Conservation (phyloP, 352 stramenopile genomes). For the Phytopythium ostracodes region DNA sequence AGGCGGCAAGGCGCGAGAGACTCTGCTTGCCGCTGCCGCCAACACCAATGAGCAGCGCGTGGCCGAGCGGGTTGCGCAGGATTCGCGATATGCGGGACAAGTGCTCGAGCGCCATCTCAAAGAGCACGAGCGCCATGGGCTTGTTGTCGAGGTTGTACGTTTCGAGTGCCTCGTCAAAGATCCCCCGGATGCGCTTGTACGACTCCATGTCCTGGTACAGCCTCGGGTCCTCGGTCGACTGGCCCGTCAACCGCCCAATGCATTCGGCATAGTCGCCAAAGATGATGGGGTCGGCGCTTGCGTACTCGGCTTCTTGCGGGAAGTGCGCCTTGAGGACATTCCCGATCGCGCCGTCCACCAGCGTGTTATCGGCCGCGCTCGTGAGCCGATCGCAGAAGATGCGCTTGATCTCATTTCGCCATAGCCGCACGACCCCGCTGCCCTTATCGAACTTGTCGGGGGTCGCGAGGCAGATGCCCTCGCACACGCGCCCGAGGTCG, state of each 20-base stretch:
- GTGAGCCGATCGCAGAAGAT: conserved; percentile 94
- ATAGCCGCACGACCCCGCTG: conserved; percentile 84
- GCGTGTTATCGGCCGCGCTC: conserved; percentile 71
- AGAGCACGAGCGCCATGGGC: conserved; percentile 94
- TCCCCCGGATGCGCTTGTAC: conserved; percentile 86
- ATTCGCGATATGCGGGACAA: conserved; percentile 91
- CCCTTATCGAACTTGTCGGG: conserved; percentile 81
- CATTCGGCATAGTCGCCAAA: conserved; percentile 93
- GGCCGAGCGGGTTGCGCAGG: conserved; percentile 89
- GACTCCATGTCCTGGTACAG: conserved; percentile 94
- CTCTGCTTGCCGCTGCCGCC: conserved; percentile 94
- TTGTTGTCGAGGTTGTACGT: conserved; percentile 95
- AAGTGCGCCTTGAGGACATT: conserved; percentile 77
- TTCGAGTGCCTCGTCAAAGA: conserved; percentile 93
- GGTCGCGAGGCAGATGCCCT: conserved; percentile 93
- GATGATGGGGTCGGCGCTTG: conserved; percentile 78
- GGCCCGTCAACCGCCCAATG: conserved; percentile 62
- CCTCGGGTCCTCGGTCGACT: conserved; percentile 73
- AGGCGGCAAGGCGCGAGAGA: conserved; percentile 89
- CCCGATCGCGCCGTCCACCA: conserved; percentile 82
- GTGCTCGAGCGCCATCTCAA: conserved; percentile 95
- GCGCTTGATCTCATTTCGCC: conserved; percentile 91
- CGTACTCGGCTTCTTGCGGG: conserved; percentile 51
- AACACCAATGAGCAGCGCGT: conserved; percentile 93
- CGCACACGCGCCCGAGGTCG: conserved; percentile 91